Conservation (phyloP, 441 rosid genomes). For the Populus tomentosa region DNA sequence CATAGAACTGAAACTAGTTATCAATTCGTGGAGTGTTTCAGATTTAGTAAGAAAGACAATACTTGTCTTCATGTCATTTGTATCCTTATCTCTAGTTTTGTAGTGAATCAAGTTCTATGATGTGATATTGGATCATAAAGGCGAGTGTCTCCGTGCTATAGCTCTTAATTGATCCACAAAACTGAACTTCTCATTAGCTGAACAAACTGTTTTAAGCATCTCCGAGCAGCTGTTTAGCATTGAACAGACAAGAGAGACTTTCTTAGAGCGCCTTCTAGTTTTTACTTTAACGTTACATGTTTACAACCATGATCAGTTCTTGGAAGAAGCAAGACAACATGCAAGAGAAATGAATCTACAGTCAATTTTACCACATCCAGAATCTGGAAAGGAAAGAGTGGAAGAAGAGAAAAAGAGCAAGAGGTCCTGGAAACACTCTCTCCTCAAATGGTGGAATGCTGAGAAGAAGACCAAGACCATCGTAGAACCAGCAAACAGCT, state of each 20-base stretch:
- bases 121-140: background rate
- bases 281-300: background rate
- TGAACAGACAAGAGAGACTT: background rate
- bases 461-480: conserved; percentile 31
- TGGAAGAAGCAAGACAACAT: conserved; percentile 52
- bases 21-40: background rate
- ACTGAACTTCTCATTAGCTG: background rate
- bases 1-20: background rate
- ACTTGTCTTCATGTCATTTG: background rate
- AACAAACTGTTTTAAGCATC: background rate
- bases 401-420: conserved; percentile 32
- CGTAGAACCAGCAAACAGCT: conserved; percentile 15
- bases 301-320: conserved; percentile 32
- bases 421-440: conserved; percentile 43
- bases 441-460: conserved; percentile 49
- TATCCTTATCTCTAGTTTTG: background rate
- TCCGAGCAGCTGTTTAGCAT: background rate
- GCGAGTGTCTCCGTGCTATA: background rate
- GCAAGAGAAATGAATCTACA: conserved; percentile 22
- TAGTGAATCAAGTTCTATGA: background rate
- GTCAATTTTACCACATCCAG: conserved; percentile 13
- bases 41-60: background rate
- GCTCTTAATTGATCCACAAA: background rate
- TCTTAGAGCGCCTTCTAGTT: background rate
- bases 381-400: conserved; percentile 7